Evolutionary conservation across 768 basidiomycete genomes (phyloP).

Genomic region (Lactarius evosmus): DNA sequence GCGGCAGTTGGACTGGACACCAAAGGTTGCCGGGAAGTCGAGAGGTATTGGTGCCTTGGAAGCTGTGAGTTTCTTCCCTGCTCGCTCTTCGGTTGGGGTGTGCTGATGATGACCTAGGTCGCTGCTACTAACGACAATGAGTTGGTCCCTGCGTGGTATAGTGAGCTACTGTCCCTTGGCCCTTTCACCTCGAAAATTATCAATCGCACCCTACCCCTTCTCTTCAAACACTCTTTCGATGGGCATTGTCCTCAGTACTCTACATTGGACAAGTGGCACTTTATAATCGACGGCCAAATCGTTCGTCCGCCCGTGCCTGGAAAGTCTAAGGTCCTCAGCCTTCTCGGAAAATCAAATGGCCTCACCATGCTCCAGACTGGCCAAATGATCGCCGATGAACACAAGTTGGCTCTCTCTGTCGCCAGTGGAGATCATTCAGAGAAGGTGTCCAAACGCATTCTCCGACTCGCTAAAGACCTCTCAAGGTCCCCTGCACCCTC

Average conservation of each 20-base stretch:
- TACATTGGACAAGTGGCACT: slow-evolving; percentile 66
- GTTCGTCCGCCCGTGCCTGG: slow-evolving; percentile 44
- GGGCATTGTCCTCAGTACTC: slow-evolving; percentile 57
- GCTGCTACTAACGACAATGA: neutral
- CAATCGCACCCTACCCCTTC: slow-evolving; percentile 59
- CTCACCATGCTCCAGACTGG: slow-evolving; percentile 44
- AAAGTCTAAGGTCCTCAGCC: slow-evolving; percentile 41
- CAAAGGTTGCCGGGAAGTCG: slow-evolving; percentile 71
- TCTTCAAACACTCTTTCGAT: slow-evolving; percentile 62
- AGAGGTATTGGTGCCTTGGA: slow-evolving; percentile 50
- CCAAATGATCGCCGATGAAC: slow-evolving; percentile 41
- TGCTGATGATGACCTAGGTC: neutral
- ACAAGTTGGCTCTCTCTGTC: slow-evolving; percentile 46
- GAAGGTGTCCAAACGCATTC: slow-evolving; percentile 37
- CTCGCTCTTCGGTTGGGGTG: neutral
- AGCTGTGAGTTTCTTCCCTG: slow-evolving; percentile 29
- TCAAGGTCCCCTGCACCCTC: slow-evolving; percentile 27
- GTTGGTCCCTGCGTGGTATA: slow-evolving; percentile 54
- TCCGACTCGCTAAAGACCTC: slow-evolving; percentile 42
- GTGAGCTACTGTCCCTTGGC: slow-evolving; percentile 42
- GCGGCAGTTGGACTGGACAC: slow-evolving; percentile 92
- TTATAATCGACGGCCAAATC: slow-evolving; percentile 37
- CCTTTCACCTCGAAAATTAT: slow-evolving; percentile 43
- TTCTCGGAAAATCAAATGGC: slow-evolving; percentile 50
- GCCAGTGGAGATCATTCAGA: slow-evolving; percentile 42